Evolutionary conservation across 495 filamentous ascomycete species (phyloP).

Genomic region (Penicillium chermesinum): DNA sequence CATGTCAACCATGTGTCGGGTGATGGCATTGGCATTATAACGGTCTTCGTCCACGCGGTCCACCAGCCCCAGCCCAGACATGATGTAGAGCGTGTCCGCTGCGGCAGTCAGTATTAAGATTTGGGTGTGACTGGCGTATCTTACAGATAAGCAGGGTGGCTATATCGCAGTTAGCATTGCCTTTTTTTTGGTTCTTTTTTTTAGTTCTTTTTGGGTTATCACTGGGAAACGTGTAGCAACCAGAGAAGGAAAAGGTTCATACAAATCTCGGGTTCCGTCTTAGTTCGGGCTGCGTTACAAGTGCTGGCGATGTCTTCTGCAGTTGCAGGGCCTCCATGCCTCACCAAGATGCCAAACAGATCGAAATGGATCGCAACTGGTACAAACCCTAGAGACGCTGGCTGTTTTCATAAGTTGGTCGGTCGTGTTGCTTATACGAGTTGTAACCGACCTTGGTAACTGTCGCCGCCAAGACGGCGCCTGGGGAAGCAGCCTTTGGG

Average conservation of each 20-base stretch:
- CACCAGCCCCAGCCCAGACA: constrained; percentile 32
- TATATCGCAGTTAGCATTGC: constrained; percentile 1
- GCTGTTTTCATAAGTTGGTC: constrained; percentile 10
- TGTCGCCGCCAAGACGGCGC: constrained; percentile 24
- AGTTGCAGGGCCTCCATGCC: constrained; percentile 16
- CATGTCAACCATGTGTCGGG: constrained; percentile 29
- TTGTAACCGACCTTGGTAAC: constrained; percentile 23
- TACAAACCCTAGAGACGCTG: constrained; percentile 32
- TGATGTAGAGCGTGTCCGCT: constrained; percentile 36
- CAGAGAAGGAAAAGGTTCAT: constrained; percentile 8
- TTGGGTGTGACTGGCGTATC: background rate
- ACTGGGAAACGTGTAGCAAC: too few relatives aligned
- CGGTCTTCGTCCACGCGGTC: constrained; percentile 23
- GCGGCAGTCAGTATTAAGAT: constrained; percentile 1
- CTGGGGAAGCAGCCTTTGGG: constrained; percentile 14
- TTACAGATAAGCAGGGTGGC: constrained; percentile 22
- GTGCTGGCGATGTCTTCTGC: constrained; percentile 22
- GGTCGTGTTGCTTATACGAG: background rate
- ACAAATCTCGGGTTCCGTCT: constrained; percentile 17
- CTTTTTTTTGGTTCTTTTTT: background rate
- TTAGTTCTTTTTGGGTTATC: too few relatives aligned
- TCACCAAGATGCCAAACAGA: constrained; percentile 25
- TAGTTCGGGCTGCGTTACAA: constrained; percentile 12
- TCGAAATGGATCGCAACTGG: constrained; percentile 35
- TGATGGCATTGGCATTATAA: constrained; percentile 30